These are phyloP conservation scores for Pyricularia sp. DNA, from an alignment of 2,329 filamentous ascomycete genomes.

Conservation along the genomic window DNA sequence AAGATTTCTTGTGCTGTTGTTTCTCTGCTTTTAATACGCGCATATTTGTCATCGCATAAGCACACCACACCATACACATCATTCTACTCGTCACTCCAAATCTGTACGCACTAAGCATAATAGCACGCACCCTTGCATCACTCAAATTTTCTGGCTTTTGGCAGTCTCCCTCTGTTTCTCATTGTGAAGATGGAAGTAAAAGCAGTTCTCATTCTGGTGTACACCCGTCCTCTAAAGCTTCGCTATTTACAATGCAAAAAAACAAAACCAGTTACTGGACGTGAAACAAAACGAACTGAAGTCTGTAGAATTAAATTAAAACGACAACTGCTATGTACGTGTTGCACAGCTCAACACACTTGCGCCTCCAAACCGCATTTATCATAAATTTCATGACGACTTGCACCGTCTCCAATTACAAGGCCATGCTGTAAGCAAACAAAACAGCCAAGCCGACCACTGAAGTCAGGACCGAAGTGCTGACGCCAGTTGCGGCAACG, in stretches of 20 bases:
- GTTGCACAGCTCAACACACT: too few relatives aligned
- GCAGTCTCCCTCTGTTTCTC: not conserved
- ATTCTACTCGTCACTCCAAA: not conserved
- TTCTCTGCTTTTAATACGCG: not conserved
- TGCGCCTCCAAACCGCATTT: not conserved
- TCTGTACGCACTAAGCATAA: not conserved
- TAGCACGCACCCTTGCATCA: not conserved
- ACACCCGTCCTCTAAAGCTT: not conserved
- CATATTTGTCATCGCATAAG: not conserved
- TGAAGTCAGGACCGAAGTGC: constrained; percentile 17
- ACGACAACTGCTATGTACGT: not conserved
- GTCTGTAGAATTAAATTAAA: not conserved
- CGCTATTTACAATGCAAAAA: not conserved
- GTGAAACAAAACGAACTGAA: not conserved
- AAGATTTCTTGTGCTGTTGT: not conserved
- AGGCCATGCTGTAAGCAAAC: constrained; percentile 23
- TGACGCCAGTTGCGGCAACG: constrained; percentile 11
- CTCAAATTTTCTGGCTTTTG: not conserved
- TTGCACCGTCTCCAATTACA: constrained; percentile 12
- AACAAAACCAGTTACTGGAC: not conserved
- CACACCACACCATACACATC: not conserved
- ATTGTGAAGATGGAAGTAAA: not conserved
- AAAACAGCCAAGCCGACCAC: constrained; percentile 23
- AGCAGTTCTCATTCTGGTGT: not conserved
- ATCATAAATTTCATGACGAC: not conserved